A percentile compares a stretch with the other conserved stretches of the same genome.
These are phyloP conservation scores for Aspergillus sclerotiicarbonarius DNA, from an alignment of 495 filamentous ascomycete genomes.

Conservation along the genomic window DNA sequence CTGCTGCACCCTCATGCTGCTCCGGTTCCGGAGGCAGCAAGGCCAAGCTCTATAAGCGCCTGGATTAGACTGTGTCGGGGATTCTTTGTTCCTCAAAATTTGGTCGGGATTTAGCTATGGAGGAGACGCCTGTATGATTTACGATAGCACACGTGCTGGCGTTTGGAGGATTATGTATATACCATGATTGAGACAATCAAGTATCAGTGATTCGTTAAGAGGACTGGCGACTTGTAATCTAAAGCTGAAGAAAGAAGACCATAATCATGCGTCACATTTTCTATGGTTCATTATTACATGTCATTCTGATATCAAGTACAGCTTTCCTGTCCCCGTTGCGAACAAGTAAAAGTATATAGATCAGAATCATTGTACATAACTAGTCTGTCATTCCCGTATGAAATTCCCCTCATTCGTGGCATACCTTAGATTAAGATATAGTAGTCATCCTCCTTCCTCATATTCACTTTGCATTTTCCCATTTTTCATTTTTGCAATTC, in stretches of 20 bases:
- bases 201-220: too few species aligned
- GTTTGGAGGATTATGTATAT: not conserved
- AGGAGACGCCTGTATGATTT: not conserved
- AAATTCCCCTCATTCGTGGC: not conserved
- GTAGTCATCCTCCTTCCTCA: not conserved
- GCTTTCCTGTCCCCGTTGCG: not conserved
- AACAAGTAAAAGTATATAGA: conserved; percentile 11
- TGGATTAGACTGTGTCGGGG: conserved; percentile 20
- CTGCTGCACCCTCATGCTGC: conserved; percentile 24
- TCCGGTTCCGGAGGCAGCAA: conserved; percentile 24
- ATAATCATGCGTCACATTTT: conserved; percentile 15
- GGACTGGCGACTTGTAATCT: not conserved
- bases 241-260: not conserved
- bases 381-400: conserved; percentile 1
- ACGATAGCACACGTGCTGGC: not conserved
- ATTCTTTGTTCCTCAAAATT: not conserved
- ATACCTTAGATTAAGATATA: not conserved
- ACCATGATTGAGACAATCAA: not conserved
- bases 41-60: conserved; percentile 39
- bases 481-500: not conserved
- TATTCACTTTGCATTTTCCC: not conserved
- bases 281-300: conserved; percentile 23
- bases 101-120: not conserved
- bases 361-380: conserved; percentile 19
- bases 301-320: conserved; percentile 19